Conservation (phyloP, 805 yeast species). For the Hanseniaspora taiwanica region DNA sequence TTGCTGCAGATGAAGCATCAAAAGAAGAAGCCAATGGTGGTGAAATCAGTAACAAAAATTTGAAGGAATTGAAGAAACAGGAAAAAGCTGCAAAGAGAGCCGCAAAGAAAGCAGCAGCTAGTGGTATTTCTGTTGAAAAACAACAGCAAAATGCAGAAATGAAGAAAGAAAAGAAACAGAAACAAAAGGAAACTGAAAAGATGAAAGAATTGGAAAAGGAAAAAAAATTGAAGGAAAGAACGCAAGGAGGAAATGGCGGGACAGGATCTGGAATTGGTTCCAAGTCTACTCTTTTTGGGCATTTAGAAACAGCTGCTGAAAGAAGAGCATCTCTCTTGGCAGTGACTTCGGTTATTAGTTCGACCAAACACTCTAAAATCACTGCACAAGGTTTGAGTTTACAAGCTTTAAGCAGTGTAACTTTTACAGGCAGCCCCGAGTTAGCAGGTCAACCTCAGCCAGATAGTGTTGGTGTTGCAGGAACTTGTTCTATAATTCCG, state of each 20-base stretch:
- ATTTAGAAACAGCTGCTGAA: slow-evolving; percentile 69
- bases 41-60: slow-evolving; percentile 57
- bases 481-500: slow-evolving; percentile 26
- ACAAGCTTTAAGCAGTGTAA: slow-evolving; percentile 12
- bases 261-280: slow-evolving; percentile 33
- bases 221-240: slow-evolving; percentile 19
- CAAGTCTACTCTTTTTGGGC: slow-evolving; percentile 60
- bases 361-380: slow-evolving; percentile 21
- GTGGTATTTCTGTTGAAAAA: slow-evolving; percentile 36
- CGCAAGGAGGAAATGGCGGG: slow-evolving; percentile 6
- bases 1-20: no score
- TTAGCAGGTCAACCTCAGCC: slow-evolving; percentile 4
- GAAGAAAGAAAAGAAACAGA: slow-evolving; percentile 31
- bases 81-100: slow-evolving; percentile 91
- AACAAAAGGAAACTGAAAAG: slow-evolving; percentile 21
- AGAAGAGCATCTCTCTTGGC: slow-evolving; percentile 33
- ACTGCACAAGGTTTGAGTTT: slow-evolving; percentile 24
- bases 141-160: slow-evolving; percentile 27
- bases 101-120: slow-evolving; percentile 56
- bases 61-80: slow-evolving; percentile 76
- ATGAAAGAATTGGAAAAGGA: slow-evolving; percentile 30
- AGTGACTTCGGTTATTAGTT: slow-evolving; percentile 20
- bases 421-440: slow-evolving; percentile 5
- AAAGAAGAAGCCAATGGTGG: slow-evolving; percentile 2
- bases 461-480: neutral